Percentiles rank a stretch among this genome's conserved stretches.
Conservation (phyloP, 2,329 filamentous ascomycete genomes). For the Fulvia fulva region DNA sequence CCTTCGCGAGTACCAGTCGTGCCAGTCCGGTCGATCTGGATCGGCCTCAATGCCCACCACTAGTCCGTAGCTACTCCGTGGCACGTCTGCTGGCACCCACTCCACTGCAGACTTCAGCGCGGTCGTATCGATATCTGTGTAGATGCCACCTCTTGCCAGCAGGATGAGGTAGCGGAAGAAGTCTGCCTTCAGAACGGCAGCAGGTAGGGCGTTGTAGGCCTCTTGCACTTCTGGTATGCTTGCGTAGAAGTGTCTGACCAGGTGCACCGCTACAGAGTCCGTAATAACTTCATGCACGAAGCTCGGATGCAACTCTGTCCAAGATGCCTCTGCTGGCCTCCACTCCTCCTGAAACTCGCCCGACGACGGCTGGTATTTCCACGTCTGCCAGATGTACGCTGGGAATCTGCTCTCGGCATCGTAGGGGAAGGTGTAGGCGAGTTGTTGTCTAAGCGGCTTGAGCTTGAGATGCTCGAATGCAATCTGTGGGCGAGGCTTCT, state of each 20-base stretch:
- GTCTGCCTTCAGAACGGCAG: conserved; percentile 57
- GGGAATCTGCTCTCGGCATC: conserved; percentile 85
- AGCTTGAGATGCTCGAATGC: conserved; percentile 65
- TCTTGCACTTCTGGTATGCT: conserved; percentile 52
- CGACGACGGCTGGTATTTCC: conserved; percentile 80
- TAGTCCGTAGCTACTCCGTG: conserved; percentile 73
- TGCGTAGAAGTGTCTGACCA: conserved; percentile 83
- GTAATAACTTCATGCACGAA: conserved; percentile 97
- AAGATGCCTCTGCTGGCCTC: conserved; percentile 80
- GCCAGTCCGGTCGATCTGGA: conserved; percentile 87
- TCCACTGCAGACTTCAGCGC: conserved; percentile 78
- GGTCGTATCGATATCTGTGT: conserved; percentile 77
- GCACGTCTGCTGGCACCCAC: conserved; percentile 79
- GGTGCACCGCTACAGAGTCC: conserved; percentile 76
- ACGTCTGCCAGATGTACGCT: conserved; percentile 98
- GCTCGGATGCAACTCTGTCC: conserved; percentile 79
- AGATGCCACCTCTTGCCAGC: conserved; percentile 74
- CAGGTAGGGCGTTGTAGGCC: conserved; percentile 47
- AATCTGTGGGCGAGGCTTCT: conserved; percentile 53
- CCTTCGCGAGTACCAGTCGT: conserved; percentile 89
- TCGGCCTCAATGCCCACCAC: conserved; percentile 96
- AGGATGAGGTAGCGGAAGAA: conserved; percentile 68
- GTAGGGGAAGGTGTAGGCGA: conserved; percentile 92
- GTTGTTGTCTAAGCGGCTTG: conserved; percentile 71
- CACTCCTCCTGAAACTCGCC: conserved; percentile 70